Percentiles rank a stretch among this genome's conserved stretches.
Evolutionary conservation across 2,329 filamentous ascomycete species (phyloP).

Genomic region (Harringtonia aguacate): DNA sequence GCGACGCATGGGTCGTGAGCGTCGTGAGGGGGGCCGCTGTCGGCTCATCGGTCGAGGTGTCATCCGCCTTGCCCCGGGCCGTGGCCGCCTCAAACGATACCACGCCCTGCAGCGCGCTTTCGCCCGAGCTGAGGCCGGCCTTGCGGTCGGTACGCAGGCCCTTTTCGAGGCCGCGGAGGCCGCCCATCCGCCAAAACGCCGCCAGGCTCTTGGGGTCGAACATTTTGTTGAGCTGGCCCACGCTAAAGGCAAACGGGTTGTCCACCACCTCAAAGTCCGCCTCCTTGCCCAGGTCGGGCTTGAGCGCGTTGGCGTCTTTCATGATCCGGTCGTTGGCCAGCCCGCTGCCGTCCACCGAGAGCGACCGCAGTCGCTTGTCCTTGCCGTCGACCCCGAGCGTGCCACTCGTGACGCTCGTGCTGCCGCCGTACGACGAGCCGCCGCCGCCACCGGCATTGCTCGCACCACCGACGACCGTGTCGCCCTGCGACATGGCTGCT

Average conservation of each 20-base stretch:
- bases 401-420: background rate
- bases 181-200: conserved; percentile 73
- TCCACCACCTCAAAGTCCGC: conserved; percentile 63
- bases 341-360: conserved; percentile 16
- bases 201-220: conserved; percentile 80
- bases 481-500: conserved; percentile 43
- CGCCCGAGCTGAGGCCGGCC: conserved; percentile 67
- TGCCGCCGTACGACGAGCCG: conserved; percentile 29
- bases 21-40: conserved; percentile 19
- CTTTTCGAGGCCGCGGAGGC: conserved; percentile 65
- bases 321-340: conserved; percentile 43
- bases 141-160: conserved; percentile 64
- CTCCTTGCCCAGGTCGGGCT: conserved; percentile 66
- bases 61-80: conserved; percentile 12
- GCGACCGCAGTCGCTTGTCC: conserved; percentile 26
- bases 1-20: conserved; percentile 10
- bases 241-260: conserved; percentile 78
- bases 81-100: conserved; percentile 66
- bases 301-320: conserved; percentile 57
- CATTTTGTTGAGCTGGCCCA: conserved; percentile 76
- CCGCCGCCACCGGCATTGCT: too few species aligned
- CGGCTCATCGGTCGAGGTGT: conserved; percentile 9
- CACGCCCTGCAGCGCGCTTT: conserved; percentile 51
- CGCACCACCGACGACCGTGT: conserved; percentile 54
- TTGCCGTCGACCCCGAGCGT: too few species aligned